phyloP scores from a whole-genome alignment of 176 grass and related monocot genomes.

The Luzula sylvatica region DNA sequence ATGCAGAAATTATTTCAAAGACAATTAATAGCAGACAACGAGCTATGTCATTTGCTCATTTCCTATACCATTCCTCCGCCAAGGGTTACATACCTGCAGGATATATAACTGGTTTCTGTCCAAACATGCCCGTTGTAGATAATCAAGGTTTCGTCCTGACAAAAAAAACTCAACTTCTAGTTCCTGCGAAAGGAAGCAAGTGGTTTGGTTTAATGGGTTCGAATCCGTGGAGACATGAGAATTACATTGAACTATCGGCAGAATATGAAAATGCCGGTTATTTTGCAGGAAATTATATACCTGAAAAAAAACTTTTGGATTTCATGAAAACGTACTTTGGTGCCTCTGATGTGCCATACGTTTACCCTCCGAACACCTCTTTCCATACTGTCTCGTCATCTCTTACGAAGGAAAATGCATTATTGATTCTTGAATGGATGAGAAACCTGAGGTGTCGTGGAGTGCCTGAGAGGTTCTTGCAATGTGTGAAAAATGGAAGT shows the following conservation, averaged over 20 bases:
- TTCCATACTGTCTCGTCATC: slow-evolving; percentile 33
- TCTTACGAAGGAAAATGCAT: slow-evolving; percentile 42
- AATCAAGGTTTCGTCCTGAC: slow-evolving; percentile 21
- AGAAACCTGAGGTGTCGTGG: slow-evolving; percentile 3
- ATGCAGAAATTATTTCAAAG: slow-evolving; percentile 11
- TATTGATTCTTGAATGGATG: slow-evolving; percentile 70
- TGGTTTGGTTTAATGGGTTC: slow-evolving; percentile 49
- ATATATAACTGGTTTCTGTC: background rate
- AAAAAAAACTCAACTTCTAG: slow-evolving; percentile 20
- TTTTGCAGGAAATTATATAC: slow-evolving; percentile 32
- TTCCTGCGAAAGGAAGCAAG: slow-evolving; percentile 61
- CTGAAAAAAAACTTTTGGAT: slow-evolving; percentile 20
- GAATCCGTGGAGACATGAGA: slow-evolving; percentile 48
- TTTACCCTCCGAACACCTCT: slow-evolving; percentile 36
- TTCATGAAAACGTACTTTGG: slow-evolving; percentile 26
- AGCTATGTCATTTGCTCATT: slow-evolving; percentile 39
- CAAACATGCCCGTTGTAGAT: slow-evolving; percentile 31
- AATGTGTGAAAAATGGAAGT: slow-evolving; percentile 30
- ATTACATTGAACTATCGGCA: slow-evolving; percentile 37
- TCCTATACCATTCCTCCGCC: slow-evolving; percentile 39
- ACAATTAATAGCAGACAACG: slow-evolving; percentile 17
- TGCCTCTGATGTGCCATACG: slow-evolving; percentile 37
- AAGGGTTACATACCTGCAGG: background rate
- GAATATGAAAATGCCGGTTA: slow-evolving; percentile 28
- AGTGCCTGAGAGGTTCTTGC: slow-evolving; percentile 27